Evolutionary conservation across 306 rosid species (phyloP).

Genomic region (Cercis canadensis): DNA sequence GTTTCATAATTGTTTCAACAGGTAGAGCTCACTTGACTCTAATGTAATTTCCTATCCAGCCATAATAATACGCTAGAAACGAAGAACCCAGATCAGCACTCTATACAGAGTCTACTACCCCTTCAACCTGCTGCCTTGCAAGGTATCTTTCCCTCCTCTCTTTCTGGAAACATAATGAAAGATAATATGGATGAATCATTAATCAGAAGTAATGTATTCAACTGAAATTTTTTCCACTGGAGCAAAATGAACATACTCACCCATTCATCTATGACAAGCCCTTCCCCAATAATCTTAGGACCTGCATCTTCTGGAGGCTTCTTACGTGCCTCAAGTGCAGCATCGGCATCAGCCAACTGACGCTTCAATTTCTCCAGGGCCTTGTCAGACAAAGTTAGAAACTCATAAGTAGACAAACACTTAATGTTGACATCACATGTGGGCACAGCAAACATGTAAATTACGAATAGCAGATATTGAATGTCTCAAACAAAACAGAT

Average conservation of each 20-base stretch:
- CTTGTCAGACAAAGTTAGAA: constrained; percentile 40
- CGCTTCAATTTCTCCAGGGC: constrained; percentile 80
- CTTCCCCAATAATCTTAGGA: constrained; percentile 82
- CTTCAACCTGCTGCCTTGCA: constrained; percentile 81
- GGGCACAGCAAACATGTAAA: neutral
- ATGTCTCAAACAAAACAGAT: neutral
- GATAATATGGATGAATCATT: neutral
- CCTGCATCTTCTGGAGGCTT: constrained; percentile 82
- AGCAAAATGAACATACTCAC: constrained; percentile 42
- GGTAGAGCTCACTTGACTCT: constrained; percentile 6
- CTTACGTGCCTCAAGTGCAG: constrained; percentile 79
- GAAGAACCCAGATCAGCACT: constrained; percentile 31
- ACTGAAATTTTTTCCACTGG: neutral
- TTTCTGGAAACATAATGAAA: constrained; percentile 54
- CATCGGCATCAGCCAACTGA: constrained; percentile 85
- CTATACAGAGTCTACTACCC: constrained; percentile 71
- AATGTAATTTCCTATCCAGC: constrained; percentile 15
- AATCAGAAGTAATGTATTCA: neutral
- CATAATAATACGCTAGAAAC: neutral
- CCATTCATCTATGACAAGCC: constrained; percentile 86
- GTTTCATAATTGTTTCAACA: constrained; percentile 40
- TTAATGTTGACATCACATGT: too few relatives aligned
- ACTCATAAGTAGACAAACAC: neutral
- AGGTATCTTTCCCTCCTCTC: constrained; percentile 91
- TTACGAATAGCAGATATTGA: neutral